phyloP scores from a whole-genome alignment of 2,329 filamentous ascomycete species.

The Leptosphaerulina australis region DNA sequence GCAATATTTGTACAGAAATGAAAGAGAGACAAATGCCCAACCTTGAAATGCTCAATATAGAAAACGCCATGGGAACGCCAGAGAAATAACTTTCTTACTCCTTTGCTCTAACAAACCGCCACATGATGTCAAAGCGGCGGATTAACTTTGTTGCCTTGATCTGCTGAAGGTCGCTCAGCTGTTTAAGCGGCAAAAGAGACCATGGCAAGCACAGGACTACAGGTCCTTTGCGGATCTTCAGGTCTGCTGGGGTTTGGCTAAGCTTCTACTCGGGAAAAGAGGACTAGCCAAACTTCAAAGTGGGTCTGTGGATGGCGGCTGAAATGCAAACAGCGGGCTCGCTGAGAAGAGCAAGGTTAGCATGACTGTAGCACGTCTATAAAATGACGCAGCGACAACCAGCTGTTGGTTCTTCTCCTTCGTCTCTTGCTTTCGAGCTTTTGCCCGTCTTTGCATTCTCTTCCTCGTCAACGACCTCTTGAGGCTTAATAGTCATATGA shows the following conservation, averaged over 20 bases:
- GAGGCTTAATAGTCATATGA: conserved; percentile 92
- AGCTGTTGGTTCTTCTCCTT: conserved; percentile 60
- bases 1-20: conserved; percentile 24
- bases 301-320: not conserved
- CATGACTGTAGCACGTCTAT: conserved; percentile 43
- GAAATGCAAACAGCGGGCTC: not conserved
- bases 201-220: not conserved
- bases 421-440: conserved; percentile 57
- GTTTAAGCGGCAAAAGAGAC: not conserved
- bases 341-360: conserved; percentile 1
- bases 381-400: conserved; percentile 70
- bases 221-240: not conserved
- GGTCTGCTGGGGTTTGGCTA: not conserved
- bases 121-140: not conserved
- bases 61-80: conserved; percentile 5
- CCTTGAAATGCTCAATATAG: conserved; percentile 8
- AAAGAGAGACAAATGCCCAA: not conserved
- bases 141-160: not conserved
- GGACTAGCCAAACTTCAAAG: not conserved
- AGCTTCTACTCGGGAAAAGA: not conserved
- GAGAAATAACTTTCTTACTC: not conserved
- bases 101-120: not conserved
- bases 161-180: not conserved
- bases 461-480: conserved; percentile 82
- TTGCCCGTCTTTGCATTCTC: conserved; percentile 74